Evolutionary conservation across 2,329 filamentous ascomycete genomes (phyloP), one percentile per base, ranked within the genome.

Genomic region (Scorias spongiosa): DNA sequence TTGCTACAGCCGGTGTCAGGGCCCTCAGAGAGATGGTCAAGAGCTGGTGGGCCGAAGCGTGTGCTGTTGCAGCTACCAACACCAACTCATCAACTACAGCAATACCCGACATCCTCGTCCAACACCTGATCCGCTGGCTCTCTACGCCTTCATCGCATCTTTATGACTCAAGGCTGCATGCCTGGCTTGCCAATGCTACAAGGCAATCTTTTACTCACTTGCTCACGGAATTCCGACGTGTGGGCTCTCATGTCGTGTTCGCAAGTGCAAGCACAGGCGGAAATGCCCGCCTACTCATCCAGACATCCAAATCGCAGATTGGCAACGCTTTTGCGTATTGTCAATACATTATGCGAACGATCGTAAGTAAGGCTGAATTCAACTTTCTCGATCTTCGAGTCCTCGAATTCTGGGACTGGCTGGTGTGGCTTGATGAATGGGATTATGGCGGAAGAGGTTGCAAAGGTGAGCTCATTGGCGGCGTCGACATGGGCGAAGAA

Each of bases 101-200:
- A 1, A 36, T 36, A 36, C 32, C 32, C 15, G 91, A 98, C 63
- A 79, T 96, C 44, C 86, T 99, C 71, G 91, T 99, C 1, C 88
- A 94, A 58, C 89, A 98, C 63, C 74, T 99, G 4, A 86, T 98
- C 15, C 83, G 93, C 50, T 99, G 93, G 93, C 87, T 96, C 2
- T 87, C 94, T 61, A 91, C 81, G 49, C 85, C 89, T 0, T 82
- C 84, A 41, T 95, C 88, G 0, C 95, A 89, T 65, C 79, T 99
- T 45, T 98, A 96, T 59, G 93, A 99, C 63, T 79, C 84, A 4
- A 86, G 88, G 5, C 65, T 99, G 50, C 87, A 96, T 58, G 91
- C 94, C 68, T 96, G 98, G 57, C 88, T 99, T 44, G 89, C 95
- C 62, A 91, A 95, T 78, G 93, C 98, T 82, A 94, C 87, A 29